These are phyloP conservation scores for Xylaria sp. DNA, from an alignment of 2,329 filamentous ascomycete genomes.

Conservation along the genomic window DNA sequence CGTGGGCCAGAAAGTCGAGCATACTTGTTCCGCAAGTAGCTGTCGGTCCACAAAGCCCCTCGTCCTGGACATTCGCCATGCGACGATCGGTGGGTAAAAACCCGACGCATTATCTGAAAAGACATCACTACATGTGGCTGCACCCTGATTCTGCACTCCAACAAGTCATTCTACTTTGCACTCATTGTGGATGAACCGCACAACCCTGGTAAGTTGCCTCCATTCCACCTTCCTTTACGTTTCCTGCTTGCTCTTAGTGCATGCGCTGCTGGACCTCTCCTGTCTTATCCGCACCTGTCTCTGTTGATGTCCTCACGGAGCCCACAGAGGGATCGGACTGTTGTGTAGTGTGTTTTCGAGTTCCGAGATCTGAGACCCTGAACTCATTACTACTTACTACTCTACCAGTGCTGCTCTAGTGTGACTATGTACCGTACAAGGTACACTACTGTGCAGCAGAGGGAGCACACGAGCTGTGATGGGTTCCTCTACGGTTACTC, in stretches of 20 bases:
- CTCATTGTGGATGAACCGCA: slow-evolving; percentile 5
- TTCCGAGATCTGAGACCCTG: slow-evolving; percentile 29
- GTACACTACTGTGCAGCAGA: background rate
- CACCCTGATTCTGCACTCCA: slow-evolving; percentile 28
- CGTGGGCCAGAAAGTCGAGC: slow-evolving; percentile 24
- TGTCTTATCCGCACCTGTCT: slow-evolving; percentile 1
- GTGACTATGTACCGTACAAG: background rate
- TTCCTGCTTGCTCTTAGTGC: slow-evolving; percentile 2
- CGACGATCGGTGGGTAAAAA: slow-evolving; percentile 44
- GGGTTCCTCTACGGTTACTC: background rate
- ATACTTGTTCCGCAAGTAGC: slow-evolving; percentile 19
- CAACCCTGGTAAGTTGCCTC: slow-evolving; percentile 10
- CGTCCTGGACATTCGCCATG: slow-evolving; percentile 44
- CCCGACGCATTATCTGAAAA: slow-evolving; percentile 41
- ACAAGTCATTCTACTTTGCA: slow-evolving; percentile 30
- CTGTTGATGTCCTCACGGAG: slow-evolving; percentile 2
- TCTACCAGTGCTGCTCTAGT: background rate
- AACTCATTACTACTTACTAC: slow-evolving; percentile 2
- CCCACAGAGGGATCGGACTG: slow-evolving; percentile 7
- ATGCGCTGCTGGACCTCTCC: slow-evolving; percentile 1
- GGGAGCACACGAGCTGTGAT: slow-evolving; percentile 14
- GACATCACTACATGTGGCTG: slow-evolving; percentile 35
- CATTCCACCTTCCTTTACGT: slow-evolving; percentile 7
- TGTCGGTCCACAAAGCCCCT: slow-evolving; percentile 28
- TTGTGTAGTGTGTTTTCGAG: slow-evolving; percentile 17